Conservation (phyloP, 2,329 filamentous ascomycete genomes). For the Graphilbum fragrans region DNA sequence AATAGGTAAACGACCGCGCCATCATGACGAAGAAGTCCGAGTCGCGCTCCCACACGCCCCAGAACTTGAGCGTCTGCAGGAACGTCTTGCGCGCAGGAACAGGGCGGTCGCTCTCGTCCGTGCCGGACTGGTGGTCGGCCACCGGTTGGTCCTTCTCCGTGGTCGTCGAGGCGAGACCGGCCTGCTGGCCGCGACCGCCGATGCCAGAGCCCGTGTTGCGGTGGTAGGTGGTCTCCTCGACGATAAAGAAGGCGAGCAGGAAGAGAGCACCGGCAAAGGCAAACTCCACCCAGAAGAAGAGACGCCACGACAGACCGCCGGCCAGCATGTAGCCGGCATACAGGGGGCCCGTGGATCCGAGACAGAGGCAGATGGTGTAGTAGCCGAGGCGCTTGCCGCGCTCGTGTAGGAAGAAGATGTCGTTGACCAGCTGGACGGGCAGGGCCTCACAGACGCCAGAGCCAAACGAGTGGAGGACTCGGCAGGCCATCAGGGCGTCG, state of each 20-base stretch:
- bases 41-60: conserved; percentile 27
- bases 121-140: neutral
- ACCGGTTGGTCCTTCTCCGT: neutral
- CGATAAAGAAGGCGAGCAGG: conserved; percentile 19
- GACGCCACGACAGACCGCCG: conserved; percentile 43
- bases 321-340: conserved; percentile 50
- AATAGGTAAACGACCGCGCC: conserved; percentile 31
- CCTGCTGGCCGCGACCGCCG: too few relatives aligned
- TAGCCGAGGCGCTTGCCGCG: conserved; percentile 43
- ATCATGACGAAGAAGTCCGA: conserved; percentile 32
- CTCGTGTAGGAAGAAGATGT: conserved; percentile 33
- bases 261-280: conserved; percentile 29
- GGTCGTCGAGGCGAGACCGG: too few relatives aligned
- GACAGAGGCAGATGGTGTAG: conserved; percentile 46
- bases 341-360: conserved; percentile 41
- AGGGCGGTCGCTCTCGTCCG: neutral
- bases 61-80: conserved; percentile 27
- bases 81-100: conserved; percentile 26
- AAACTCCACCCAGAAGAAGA: conserved; percentile 49
- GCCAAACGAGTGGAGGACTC: conserved; percentile 26
- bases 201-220: too few relatives aligned
- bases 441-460: conserved; percentile 30
- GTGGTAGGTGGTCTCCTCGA: conserved; percentile 19
- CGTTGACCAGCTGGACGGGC: conserved; percentile 32
- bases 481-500: conserved; percentile 23